phyloP scores from a whole-genome alignment of 2,329 filamentous ascomycete genomes.

The Metarhizium robertsii region DNA sequence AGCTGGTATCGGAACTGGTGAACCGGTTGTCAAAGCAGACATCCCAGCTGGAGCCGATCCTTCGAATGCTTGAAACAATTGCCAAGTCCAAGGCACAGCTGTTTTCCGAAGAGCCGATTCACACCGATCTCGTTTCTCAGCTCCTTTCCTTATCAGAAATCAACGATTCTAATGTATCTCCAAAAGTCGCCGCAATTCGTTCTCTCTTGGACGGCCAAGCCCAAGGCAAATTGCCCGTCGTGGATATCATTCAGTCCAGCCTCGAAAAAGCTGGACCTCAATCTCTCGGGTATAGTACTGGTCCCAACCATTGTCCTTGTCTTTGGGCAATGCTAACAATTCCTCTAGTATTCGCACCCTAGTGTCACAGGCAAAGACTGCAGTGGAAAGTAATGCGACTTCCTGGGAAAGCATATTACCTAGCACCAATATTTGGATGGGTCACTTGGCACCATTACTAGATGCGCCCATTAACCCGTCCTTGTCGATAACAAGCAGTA shows the following conservation, averaged over 20 bases:
- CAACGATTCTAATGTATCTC: slow-evolving; percentile 26
- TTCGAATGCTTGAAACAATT: slow-evolving; percentile 40
- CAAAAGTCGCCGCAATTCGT: slow-evolving; percentile 33
- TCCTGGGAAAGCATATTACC: slow-evolving; percentile 49
- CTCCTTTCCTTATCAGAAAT: slow-evolving; percentile 46
- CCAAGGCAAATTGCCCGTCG: slow-evolving; percentile 32
- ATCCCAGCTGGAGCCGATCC: slow-evolving; percentile 16
- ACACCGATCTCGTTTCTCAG: slow-evolving; percentile 41
- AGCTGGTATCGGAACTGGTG: slow-evolving; percentile 26
- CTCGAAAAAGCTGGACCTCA: slow-evolving; percentile 38
- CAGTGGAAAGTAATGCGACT: slow-evolving; percentile 16
- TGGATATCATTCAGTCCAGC: slow-evolving; percentile 45
- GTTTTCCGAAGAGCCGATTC: slow-evolving; percentile 32
- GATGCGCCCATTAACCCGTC: slow-evolving; percentile 46
- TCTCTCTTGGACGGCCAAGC: slow-evolving; percentile 35
- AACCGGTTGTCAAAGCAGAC: slow-evolving; percentile 23
- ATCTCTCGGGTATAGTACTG: slow-evolving; percentile 38
- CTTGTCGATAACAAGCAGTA: slow-evolving; percentile 62
- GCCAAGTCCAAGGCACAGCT: slow-evolving; percentile 34
- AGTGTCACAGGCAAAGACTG: slow-evolving; percentile 33
- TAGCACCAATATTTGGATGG: slow-evolving; percentile 52
- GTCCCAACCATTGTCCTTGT: not conserved
- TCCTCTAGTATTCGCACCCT: slow-evolving; percentile 39
- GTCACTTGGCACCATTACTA: slow-evolving; percentile 48
- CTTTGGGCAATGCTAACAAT: slow-evolving; percentile 1